Evolutionary conservation across 2,329 filamentous ascomycete species (phyloP).

Genomic region (Clarireedia monteithiana): DNA sequence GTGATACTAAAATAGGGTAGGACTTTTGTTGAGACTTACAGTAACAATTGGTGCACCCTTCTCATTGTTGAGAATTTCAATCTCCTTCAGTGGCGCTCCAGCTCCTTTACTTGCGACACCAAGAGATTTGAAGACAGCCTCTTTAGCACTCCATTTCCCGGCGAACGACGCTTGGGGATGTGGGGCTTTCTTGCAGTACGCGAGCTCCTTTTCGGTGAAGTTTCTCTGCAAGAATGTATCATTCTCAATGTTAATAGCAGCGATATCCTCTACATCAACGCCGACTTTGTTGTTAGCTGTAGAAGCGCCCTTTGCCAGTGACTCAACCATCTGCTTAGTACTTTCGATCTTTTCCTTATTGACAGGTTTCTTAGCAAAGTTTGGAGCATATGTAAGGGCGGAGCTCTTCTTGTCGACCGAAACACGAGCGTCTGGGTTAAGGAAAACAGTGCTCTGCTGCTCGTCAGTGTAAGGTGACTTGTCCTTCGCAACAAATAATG

Average conservation of each 20-base stretch:
- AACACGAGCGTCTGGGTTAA: slow-evolving; percentile 90
- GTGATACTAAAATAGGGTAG: slow-evolving; percentile 2
- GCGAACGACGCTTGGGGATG: slow-evolving; percentile 86
- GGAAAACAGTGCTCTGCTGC: slow-evolving; percentile 78
- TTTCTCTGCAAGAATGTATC: slow-evolving; percentile 92
- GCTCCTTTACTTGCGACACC: slow-evolving; percentile 81
- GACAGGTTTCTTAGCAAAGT: slow-evolving; percentile 52
- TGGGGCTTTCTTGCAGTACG: slow-evolving; percentile 75
- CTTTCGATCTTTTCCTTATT: slow-evolving; percentile 51
- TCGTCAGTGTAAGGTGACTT: slow-evolving; percentile 84
- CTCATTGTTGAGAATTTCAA: slow-evolving; percentile 79
- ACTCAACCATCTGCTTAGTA: slow-evolving; percentile 64
- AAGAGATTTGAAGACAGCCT: slow-evolving; percentile 96
- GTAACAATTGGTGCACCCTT: slow-evolving; percentile 76
- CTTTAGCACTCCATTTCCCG: slow-evolving; percentile 94
- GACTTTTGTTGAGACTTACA: slow-evolving; percentile 49
- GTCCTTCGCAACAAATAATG: slow-evolving; percentile 90
- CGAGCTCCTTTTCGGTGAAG: slow-evolving; percentile 77
- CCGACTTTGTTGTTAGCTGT: slow-evolving; percentile 71
- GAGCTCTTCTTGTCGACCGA: slow-evolving; percentile 78
- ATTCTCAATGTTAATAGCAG: slow-evolving; percentile 84
- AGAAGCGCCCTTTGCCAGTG: slow-evolving; percentile 57
- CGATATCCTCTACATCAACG: slow-evolving; percentile 86
- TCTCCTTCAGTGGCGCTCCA: slow-evolving; percentile 85
- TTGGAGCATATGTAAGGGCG: slow-evolving; percentile 63